Base-by-base conservation (phyloP, 305 asterid species). In the Fraxinus ornus region DNA sequence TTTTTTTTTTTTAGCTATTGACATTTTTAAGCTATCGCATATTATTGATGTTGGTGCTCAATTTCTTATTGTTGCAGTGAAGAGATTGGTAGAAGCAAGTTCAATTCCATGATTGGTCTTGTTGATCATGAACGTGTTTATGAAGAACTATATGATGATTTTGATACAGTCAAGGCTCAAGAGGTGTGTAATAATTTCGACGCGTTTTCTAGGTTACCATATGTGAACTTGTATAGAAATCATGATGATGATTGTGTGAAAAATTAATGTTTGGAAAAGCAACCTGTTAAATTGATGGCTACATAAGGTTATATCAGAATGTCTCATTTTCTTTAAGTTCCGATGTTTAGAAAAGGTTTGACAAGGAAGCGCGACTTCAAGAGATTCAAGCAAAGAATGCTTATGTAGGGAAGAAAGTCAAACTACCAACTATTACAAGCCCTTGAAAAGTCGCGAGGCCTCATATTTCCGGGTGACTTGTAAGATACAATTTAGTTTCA, bases 351-450 rank as follows among this genome's bases (percentile, higher is more conserved):
- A 94, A 91, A 94, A 88, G 98, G 75, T 95, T 94, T 85, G 98
- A 97, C 89, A 94, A 91, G 91, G 97, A 94, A 90, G 94, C 97
- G 60, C 95, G 95, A 49, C 64, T 85, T 83, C 97, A 91, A 86
- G 98, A 94, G 88, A 82, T 87, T 73, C 96, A 89, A 82, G 96
- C 94, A 78, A 94, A 92, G 89, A 92, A 89, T 91, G 97, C 91
- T 79, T 86, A 94, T 83, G 88, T 85, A 71, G 98, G 98, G 85
- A 94, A 91, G 90, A 94, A 94, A 91, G 89, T 83, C 81, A 94
- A 92, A 89, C 92, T 90, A 71, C 28, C 89, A 79, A 57, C 81
- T 71, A 62, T 86, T 60, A 81, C 79, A 94, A 93, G 89, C 87
- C 92, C 80, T 52, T 83, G 28, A 94, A 87, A 91, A 90, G 95